phyloP scores from a whole-genome alignment of 2,329 filamentous ascomycete genomes.

The Calonectria fujianensis region DNA sequence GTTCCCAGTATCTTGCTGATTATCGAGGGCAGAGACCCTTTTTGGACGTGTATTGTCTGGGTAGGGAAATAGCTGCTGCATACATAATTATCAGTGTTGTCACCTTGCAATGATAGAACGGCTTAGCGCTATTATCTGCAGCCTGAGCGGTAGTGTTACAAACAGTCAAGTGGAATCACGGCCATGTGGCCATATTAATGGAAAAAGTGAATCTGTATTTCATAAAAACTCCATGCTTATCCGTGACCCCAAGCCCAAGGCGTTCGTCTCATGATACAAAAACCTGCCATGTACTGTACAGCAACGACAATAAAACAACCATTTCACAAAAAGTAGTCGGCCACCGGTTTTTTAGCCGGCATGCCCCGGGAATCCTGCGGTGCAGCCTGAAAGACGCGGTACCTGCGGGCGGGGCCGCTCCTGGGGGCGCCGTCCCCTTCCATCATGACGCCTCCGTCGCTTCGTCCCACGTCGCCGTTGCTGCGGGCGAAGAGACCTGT shows the following conservation, averaged over 20 bases:
- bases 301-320: conserved; percentile 35
- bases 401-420: conserved; percentile 88
- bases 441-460: conserved; percentile 71
- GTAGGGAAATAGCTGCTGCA: neutral
- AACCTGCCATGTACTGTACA: conserved; percentile 36
- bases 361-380: conserved; percentile 97
- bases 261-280: conserved; percentile 48
- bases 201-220: conserved; percentile 41
- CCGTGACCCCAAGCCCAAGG: conserved; percentile 47
- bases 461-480: conserved; percentile 80
- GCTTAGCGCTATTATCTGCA: no score
- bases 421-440: conserved; percentile 66
- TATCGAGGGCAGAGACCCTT: neutral
- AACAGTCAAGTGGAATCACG: neutral
- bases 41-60: no score
- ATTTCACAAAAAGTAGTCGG: conserved; percentile 90
- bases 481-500: conserved; percentile 81
- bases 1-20: neutral
- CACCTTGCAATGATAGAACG: no score
- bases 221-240: conserved; percentile 52
- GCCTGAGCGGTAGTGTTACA: no score
- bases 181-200: neutral
- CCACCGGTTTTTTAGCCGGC: conserved; percentile 98
- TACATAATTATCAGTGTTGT: neutral
- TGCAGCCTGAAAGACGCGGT: conserved; percentile 96